These are phyloP conservation scores for Thalassiosira exigua DNA, from an alignment of 352 stramenopile species.

Conservation along the genomic window DNA sequence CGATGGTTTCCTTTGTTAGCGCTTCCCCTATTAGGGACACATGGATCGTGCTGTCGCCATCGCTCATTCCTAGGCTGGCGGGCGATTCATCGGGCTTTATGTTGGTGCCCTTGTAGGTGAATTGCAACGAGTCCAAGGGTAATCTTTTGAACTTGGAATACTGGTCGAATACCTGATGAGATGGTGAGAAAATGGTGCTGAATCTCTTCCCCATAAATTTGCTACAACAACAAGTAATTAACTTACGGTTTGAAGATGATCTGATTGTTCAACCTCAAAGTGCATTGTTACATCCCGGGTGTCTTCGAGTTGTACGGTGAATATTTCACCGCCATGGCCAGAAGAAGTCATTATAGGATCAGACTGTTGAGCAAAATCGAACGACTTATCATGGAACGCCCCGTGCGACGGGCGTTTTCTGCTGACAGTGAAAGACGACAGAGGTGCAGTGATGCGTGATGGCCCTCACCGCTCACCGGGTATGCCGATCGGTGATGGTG, in stretches of 20 bases:
- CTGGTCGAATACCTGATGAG: slow-evolving; percentile 12
- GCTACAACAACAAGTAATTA: too few relatives aligned
- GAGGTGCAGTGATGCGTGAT: neutral
- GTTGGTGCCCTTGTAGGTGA: slow-evolving; percentile 22
- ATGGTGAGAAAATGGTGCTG: too few relatives aligned
- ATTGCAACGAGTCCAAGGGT: slow-evolving; percentile 17
- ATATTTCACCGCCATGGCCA: neutral
- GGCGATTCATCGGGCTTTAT: slow-evolving; percentile 14
- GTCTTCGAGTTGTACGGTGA: slow-evolving; percentile 46
- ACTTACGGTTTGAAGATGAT: slow-evolving; percentile 10
- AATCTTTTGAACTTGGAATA: slow-evolving; percentile 36
- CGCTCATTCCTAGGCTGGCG: slow-evolving; percentile 31
- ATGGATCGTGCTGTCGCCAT: slow-evolving; percentile 20
- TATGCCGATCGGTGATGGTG: too few relatives aligned
- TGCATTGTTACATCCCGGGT: slow-evolving; percentile 29
- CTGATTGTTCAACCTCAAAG: slow-evolving; percentile 36
- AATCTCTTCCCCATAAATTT: too few relatives aligned
- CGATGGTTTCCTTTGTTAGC: slow-evolving; percentile 25
- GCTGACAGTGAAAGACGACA: neutral
- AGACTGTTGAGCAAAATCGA: too few relatives aligned
- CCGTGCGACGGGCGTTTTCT: neutral
- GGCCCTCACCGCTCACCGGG: neutral
- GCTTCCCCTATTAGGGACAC: slow-evolving; percentile 29
- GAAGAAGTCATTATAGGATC: too few relatives aligned
- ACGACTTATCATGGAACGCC: too few relatives aligned